Conservation (phyloP, 495 filamentous ascomycete species). For the Penicillium desertorum region DNA sequence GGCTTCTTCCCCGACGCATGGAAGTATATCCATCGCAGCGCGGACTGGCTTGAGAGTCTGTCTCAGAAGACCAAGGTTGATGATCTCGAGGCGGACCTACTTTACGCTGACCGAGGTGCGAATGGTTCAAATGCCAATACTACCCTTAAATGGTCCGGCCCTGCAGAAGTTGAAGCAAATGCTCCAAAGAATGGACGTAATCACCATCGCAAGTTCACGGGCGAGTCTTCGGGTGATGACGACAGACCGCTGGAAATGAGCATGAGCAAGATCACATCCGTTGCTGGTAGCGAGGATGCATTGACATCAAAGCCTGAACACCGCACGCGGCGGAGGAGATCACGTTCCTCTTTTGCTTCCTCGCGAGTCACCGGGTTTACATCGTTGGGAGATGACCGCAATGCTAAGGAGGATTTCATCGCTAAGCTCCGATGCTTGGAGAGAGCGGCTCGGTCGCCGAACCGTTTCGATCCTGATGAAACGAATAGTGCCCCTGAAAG, state of each 20-base stretch:
- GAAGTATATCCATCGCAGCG: conserved; percentile 73
- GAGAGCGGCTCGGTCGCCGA: conserved; percentile 11
- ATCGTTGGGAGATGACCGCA: conserved; percentile 9
- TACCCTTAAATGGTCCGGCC: conserved; percentile 1
- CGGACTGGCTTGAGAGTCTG: conserved; percentile 72
- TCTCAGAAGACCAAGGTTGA: conserved; percentile 55
- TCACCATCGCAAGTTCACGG: conserved; percentile 42
- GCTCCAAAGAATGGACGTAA: conserved; percentile 21
- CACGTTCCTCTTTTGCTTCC: conserved; percentile 22
- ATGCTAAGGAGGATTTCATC: conserved; percentile 25
- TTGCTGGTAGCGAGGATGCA: conserved; percentile 13
- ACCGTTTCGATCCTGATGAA: conserved; percentile 21
- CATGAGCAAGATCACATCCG: conserved; percentile 40
- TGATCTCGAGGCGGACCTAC: conserved; percentile 26
- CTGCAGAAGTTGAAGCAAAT: background rate
- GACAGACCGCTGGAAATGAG: conserved; percentile 80
- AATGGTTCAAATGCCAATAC: background rate
- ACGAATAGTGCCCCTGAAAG: conserved; percentile 29
- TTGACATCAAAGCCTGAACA: conserved; percentile 4
- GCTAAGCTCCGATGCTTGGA: conserved; percentile 27
- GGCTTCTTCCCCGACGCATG: conserved; percentile 81
- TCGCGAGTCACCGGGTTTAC: conserved; percentile 18
- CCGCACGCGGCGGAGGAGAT: conserved; percentile 16
- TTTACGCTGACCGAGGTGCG: conserved; percentile 14
- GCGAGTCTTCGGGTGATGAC: conserved; percentile 76